phyloP scores from a whole-genome alignment of 495 filamentous ascomycete genomes.

The Ascobolus immersus region DNA sequence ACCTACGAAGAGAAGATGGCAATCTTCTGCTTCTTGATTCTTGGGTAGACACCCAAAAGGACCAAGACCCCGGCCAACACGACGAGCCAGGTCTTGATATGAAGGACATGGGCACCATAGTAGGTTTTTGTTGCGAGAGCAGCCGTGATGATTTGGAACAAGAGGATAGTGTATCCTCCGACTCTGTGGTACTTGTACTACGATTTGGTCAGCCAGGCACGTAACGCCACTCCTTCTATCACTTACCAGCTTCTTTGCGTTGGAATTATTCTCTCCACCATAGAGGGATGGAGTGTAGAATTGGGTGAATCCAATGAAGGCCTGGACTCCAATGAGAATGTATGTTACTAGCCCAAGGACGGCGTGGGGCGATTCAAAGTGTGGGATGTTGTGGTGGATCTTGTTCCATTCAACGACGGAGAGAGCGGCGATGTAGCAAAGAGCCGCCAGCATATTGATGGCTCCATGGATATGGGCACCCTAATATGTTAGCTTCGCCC shows the following conservation, averaged over 20 bases:
- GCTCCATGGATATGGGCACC: conserved; percentile 26
- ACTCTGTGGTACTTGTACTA: conserved; percentile 66
- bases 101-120: conserved; percentile 31
- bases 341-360: conserved; percentile 55
- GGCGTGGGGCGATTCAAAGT: conserved; percentile 51
- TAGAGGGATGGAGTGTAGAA: conserved; percentile 42
- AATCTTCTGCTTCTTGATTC: conserved; percentile 61
- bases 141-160: conserved; percentile 42
- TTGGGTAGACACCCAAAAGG: conserved; percentile 39
- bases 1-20: too few relatives aligned
- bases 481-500: neutral
- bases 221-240: too few relatives aligned
- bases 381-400: conserved; percentile 14
- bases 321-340: conserved; percentile 40
- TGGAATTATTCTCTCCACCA: conserved; percentile 52
- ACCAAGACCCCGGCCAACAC: conserved; percentile 30
- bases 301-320: conserved; percentile 47
- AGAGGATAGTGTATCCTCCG: conserved; percentile 38
- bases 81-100: conserved; percentile 45
- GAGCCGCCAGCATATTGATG: conserved; percentile 32
- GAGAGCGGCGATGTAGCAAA: neutral
- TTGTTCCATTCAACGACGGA: neutral
- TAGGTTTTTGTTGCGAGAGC: conserved; percentile 46
- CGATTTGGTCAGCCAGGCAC: conserved; percentile 6
- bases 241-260: too few relatives aligned